These are phyloP conservation scores for Dactylonectria estremocensis DNA, from an alignment of 2,329 filamentous ascomycete genomes.

Conservation along the genomic window DNA sequence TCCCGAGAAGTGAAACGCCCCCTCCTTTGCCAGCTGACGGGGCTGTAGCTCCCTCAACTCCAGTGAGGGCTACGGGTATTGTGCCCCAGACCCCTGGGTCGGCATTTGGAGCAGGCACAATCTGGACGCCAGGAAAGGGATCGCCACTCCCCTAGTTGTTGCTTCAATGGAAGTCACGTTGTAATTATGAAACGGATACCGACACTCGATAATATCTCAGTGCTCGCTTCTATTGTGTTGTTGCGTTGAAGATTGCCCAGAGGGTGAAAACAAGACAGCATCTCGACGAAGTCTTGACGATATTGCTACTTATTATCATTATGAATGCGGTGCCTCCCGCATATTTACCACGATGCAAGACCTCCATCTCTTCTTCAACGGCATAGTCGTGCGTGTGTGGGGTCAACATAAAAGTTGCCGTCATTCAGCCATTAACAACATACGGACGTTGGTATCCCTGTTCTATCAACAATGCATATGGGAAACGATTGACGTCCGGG, in stretches of 20 bases:
- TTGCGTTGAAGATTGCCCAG: not conserved
- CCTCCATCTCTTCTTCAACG: too few relatives aligned
- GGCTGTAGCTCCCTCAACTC: constrained; percentile 62
- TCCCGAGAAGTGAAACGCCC: constrained; percentile 68
- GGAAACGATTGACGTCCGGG: too few relatives aligned
- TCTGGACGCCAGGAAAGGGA: constrained; percentile 64
- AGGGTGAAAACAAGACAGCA: not conserved
- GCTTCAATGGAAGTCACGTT: not conserved
- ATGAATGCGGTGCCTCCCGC: not conserved
- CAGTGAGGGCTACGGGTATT: constrained; percentile 57
- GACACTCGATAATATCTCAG: not conserved
- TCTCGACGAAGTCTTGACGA: not conserved
- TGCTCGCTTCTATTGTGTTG: not conserved
- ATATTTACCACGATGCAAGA: not conserved
- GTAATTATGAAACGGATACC: not conserved
- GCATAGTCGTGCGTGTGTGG: too few relatives aligned
- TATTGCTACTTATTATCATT: not conserved
- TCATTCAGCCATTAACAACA: too few relatives aligned
- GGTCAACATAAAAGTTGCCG: too few relatives aligned
- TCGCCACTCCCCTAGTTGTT: constrained; percentile 52
- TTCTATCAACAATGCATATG: too few relatives aligned
- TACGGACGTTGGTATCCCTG: too few relatives aligned
- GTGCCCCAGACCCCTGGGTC: constrained; percentile 53
- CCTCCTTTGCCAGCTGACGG: constrained; percentile 63
- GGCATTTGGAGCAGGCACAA: constrained; percentile 57